Evolutionary conservation across 2,329 filamentous ascomycete species (phyloP), one percentile per base, ranked within the genome.

Genomic region (Akanthomyces uredinophilus): DNA sequence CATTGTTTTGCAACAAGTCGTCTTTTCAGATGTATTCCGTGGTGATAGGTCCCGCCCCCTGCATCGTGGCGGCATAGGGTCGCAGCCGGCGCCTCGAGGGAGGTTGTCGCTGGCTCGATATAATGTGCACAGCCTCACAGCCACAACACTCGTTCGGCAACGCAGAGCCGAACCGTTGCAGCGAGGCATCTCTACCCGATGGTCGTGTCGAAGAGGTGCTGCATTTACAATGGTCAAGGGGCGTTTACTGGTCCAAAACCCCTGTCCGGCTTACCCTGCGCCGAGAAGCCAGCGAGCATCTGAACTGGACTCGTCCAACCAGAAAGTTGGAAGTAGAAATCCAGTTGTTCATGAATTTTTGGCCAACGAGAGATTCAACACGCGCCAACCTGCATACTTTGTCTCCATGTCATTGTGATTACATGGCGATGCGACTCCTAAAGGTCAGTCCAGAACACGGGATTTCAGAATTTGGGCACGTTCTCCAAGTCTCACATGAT

Each of bases 71-170:
- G 14, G 5, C 7, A 1, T n/a, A 37, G 10, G 14, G 57, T 60
- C 10, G 39, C 39, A 46, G 14, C 37, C 10, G 39, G 57, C 57
- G 57, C 47, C 37, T 60, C 39, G 49, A 53, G 46, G 3, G 14
- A 52, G 24, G 11, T n/a, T 60, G 20, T 60, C 47, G 37, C 46
- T 60, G 57, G 57, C 5, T 35, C 22, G 16, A 60, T 27, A 27
- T 7, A 13, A 47, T 52, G 49, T 18, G 13, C 24, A 11, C 54
- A 10, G 18, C 27, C 27, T 52, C 49, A 60, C 57, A 60, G 49
- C 57, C 57, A 53, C 57, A 53, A 43, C 47, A 29, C 46, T 16
- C 11, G 56, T 29, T 43, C 56, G 56, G 56, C 46, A 59, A 39
- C 7, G 11, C 14, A n/a, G 46, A 32, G 22, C 56, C 56, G 56